Evolutionary conservation across 2,329 filamentous ascomycete genomes (phyloP).

Genomic region (Cercospora sp.): DNA sequence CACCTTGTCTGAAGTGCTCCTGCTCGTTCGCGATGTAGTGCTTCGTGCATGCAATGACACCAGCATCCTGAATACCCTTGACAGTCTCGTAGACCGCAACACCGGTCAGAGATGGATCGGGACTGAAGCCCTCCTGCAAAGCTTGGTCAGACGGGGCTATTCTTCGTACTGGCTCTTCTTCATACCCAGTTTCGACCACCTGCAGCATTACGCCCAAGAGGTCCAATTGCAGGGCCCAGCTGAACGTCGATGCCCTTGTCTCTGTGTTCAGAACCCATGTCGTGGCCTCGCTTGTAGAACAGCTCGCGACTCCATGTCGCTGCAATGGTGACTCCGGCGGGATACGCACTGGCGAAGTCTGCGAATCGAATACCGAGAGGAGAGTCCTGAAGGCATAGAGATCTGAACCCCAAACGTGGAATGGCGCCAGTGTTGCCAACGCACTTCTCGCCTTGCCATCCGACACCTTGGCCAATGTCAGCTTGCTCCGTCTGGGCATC

Average conservation of each 20-base stretch:
- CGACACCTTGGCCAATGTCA: slow-evolving; percentile 58
- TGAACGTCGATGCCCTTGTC: slow-evolving; percentile 74
- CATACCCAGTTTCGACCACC: slow-evolving; percentile 70
- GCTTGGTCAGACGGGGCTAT: neutral
- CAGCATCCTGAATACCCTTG: slow-evolving; percentile 76
- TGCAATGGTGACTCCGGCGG: slow-evolving; percentile 74
- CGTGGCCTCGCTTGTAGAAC: slow-evolving; percentile 66
- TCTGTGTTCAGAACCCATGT: slow-evolving; percentile 73
- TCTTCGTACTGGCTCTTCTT: neutral
- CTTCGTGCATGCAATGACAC: slow-evolving; percentile 81
- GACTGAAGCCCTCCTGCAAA: slow-evolving; percentile 54
- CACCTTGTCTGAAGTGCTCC: slow-evolving; percentile 65
- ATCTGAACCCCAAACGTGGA: slow-evolving; percentile 67
- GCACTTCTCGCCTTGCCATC: slow-evolving; percentile 70
- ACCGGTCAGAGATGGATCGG: slow-evolving; percentile 74
- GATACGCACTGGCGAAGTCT: slow-evolving; percentile 81
- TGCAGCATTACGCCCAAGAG: slow-evolving; percentile 66
- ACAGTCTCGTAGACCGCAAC: slow-evolving; percentile 71
- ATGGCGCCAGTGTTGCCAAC: slow-evolving; percentile 74
- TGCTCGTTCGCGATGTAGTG: slow-evolving; percentile 77
- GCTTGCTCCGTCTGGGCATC: neutral
- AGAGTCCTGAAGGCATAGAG: slow-evolving; percentile 83
- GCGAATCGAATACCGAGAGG: slow-evolving; percentile 75
- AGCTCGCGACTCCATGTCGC: slow-evolving; percentile 78
- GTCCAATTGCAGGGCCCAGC: slow-evolving; percentile 75